A percentile compares a stretch with the other conserved stretches of the same genome.
These are phyloP conservation scores for Taiozyma onychis DNA, from an alignment of 1,139 yeast species.

Conservation along the genomic window DNA sequence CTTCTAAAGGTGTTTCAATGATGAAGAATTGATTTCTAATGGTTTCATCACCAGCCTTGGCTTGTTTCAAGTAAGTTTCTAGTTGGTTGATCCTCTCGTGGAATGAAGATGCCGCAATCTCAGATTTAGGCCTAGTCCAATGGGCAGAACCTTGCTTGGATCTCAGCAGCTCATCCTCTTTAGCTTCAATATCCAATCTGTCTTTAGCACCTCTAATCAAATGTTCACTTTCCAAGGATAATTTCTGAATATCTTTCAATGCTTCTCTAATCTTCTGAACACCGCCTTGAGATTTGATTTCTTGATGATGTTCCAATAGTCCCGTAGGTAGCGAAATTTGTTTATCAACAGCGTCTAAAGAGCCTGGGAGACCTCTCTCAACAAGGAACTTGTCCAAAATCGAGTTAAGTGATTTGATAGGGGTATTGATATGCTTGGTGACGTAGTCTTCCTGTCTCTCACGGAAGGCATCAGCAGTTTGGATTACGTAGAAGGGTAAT, in stretches of 20 bases:
- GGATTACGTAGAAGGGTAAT: slow-evolving; percentile 62
- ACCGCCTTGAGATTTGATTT: slow-evolving; percentile 54
- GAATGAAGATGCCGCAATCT: slow-evolving; percentile 34
- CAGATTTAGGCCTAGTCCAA: slow-evolving; percentile 45
- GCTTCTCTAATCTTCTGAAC: slow-evolving; percentile 35
- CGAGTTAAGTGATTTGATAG: slow-evolving; percentile 45
- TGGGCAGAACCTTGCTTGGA: slow-evolving; percentile 39
- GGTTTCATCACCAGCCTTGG: slow-evolving; percentile 54
- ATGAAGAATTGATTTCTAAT: slow-evolving; percentile 40
- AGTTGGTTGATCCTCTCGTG: slow-evolving; percentile 38
- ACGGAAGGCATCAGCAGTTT: slow-evolving; percentile 61
- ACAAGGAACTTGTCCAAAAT: slow-evolving; percentile 40
- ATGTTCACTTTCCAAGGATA: slow-evolving; percentile 37
- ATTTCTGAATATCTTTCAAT: slow-evolving; percentile 39
- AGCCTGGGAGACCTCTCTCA: slow-evolving; percentile 50
- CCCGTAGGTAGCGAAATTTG: slow-evolving; percentile 61
- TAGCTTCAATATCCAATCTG: slow-evolving; percentile 43
- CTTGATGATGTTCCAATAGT: slow-evolving; percentile 49
- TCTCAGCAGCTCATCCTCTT: slow-evolving; percentile 51
- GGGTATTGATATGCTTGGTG: slow-evolving; percentile 43
- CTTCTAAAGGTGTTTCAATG: slow-evolving; percentile 37
- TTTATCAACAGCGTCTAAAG: slow-evolving; percentile 56
- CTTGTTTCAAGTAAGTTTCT: slow-evolving; percentile 48
- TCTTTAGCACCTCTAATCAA: slow-evolving; percentile 41
- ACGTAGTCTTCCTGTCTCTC: slow-evolving; percentile 60